Evolutionary conservation across 805 yeast genomes (phyloP).

Genomic region (Huiozyma sinensis): DNA sequence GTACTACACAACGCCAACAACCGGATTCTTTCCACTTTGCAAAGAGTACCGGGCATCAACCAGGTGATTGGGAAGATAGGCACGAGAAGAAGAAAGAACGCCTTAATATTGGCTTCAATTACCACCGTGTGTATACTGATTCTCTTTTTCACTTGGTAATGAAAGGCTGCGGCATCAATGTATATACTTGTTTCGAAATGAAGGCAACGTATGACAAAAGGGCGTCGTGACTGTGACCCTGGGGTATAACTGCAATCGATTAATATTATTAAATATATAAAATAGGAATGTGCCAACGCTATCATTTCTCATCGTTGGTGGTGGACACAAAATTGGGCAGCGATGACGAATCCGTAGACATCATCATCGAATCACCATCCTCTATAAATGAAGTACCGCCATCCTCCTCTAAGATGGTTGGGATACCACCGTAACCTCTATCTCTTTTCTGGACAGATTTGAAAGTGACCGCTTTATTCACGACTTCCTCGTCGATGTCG

Average conservation of each 20-base stretch:
- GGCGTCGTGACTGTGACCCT: background rate
- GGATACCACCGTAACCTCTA: slow-evolving; percentile 21
- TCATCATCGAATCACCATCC: slow-evolving; percentile 7
- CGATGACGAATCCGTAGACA: slow-evolving; percentile 9
- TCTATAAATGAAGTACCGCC: slow-evolving; percentile 18
- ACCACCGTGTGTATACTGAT: slow-evolving; percentile 64
- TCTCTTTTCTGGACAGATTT: slow-evolving; percentile 18
- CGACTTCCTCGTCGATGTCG: slow-evolving; percentile 9
- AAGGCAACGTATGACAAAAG: no score
- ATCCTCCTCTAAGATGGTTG: slow-evolving; percentile 24
- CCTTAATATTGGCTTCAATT: slow-evolving; percentile 67
- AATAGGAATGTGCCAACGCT: background rate
- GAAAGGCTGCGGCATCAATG: no score
- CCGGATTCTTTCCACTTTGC: slow-evolving; percentile 48
- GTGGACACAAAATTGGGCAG: slow-evolving; percentile 4
- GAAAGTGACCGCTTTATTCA: slow-evolving; percentile 24
- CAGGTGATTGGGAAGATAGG: slow-evolving; percentile 68
- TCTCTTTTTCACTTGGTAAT: slow-evolving; percentile 42
- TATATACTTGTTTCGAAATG: no score
- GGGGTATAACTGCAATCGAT: background rate
- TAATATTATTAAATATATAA: background rate
- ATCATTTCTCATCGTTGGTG: background rate
- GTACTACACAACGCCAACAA: slow-evolving; percentile 53
- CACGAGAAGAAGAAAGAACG: slow-evolving; percentile 80
- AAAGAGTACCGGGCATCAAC: slow-evolving; percentile 74